Evolutionary conservation across 1,139 yeast genomes (phyloP), one percentile per base, ranked within the genome.

Genomic region (Petasospora rhodanensis): DNA sequence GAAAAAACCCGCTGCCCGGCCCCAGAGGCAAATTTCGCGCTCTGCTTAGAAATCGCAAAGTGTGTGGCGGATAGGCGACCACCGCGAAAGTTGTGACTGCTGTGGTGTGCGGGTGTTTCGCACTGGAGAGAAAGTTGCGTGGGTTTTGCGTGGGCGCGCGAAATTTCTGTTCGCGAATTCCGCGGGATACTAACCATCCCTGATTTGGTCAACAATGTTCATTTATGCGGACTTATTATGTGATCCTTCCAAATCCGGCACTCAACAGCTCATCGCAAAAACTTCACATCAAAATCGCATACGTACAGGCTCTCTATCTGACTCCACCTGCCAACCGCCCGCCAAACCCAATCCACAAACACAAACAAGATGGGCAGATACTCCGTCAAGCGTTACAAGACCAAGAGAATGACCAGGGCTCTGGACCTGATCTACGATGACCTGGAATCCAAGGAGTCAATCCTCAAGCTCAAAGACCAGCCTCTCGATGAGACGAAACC

Each of bases 401-500:
- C 89, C 6, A 82, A 82, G 59, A 76, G 93, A 69, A 76, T 86
- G 70, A 76, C 83, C 3, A 76, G 87, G 55, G 96, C 87, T 52
- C 65, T 85, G 45, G 98, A 91, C 56, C 76, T 81, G 52, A 81
- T 91, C 46, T 76, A 81, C 54, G 69, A 76, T 28, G 98, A 91
- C 54, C 61, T 91, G 41, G 66, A 81, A 7, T 62, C 76, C 12
- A 69, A 73, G 34, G 81, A 80, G 34, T 64, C 80, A 16, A 79
- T 86, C 35, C 58, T 68, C 32, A 64, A 68, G 32, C 66, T 89
- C 40, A 73, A 82, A 55, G 76, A 84, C 55, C 97, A 89, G 61
- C 83, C 86, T 10, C 60, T 84, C 37, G 96, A 91, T 59, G 97
- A 89, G 62, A 77, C 77, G 31, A 81, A 81, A 55, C 91, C 96